Evolutionary conservation across 2,329 filamentous ascomycete genomes (phyloP).

Genomic region (Talaromyces sp.): DNA sequence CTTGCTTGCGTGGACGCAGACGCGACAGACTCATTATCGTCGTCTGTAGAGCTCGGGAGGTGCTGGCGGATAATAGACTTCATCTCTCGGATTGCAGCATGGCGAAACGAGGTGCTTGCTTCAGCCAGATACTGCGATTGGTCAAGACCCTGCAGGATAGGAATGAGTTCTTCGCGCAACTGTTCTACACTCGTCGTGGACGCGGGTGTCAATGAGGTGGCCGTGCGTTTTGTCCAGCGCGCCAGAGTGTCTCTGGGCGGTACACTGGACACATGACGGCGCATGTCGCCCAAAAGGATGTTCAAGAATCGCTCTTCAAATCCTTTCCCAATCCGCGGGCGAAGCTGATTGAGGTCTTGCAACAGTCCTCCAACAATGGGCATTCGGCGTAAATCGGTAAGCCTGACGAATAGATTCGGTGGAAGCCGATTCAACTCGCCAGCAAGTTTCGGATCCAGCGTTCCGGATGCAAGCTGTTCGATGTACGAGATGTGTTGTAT

Average conservation of each 20-base stretch:
- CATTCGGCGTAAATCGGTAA: constrained; percentile 68
- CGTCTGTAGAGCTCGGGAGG: constrained; percentile 85
- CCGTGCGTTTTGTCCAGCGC: constrained; percentile 71
- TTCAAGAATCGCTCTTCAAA: constrained; percentile 77
- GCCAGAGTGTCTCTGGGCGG: constrained; percentile 67
- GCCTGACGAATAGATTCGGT: constrained; percentile 23
- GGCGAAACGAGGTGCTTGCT: constrained; percentile 75
- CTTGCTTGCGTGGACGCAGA: constrained; percentile 67
- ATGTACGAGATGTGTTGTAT: constrained; percentile 12
- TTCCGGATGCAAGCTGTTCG: constrained; percentile 12
- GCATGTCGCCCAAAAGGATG: constrained; percentile 70
- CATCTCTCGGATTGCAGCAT: constrained; percentile 77
- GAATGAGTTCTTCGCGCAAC: constrained; percentile 63
- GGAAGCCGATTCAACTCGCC: constrained; percentile 20
- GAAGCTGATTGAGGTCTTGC: constrained; percentile 67
- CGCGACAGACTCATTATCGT: constrained; percentile 85
- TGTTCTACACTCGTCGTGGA: constrained; percentile 69
- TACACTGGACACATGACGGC: constrained; percentile 68
- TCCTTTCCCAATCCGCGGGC: constrained; percentile 75
- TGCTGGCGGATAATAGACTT: constrained; percentile 76
- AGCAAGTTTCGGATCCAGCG: constrained; percentile 12
- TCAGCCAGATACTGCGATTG: constrained; percentile 71
- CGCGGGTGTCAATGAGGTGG: constrained; percentile 65
- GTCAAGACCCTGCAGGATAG: constrained; percentile 69
- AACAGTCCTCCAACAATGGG: constrained; percentile 77